Evolutionary conservation across 2,329 filamentous ascomycete genomes (phyloP).

Genomic region (Fusarium sp.): DNA sequence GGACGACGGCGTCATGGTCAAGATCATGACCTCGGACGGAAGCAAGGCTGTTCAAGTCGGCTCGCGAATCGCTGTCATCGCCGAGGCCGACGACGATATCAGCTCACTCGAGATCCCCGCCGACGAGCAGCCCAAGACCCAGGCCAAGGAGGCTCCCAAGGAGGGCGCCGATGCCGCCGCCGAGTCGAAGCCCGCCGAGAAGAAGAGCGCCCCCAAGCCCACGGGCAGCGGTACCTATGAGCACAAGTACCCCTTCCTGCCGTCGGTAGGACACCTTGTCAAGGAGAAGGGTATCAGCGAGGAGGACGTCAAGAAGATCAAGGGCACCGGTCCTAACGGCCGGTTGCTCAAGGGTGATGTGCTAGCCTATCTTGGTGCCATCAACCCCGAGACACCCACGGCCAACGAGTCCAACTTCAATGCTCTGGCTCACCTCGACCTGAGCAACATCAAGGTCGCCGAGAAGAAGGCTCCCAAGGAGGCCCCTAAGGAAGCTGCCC

Average conservation of each 20-base stretch:
- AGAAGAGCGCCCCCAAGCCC: conserved; percentile 55
- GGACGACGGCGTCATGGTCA: conserved; percentile 88
- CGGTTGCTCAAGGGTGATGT: conserved; percentile 96
- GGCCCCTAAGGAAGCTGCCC: conserved; percentile 55
- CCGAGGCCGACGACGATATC: conserved; percentile 86
- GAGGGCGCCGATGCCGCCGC: conserved; percentile 52
- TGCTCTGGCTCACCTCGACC: conserved; percentile 87
- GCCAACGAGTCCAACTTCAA: conserved; percentile 80
- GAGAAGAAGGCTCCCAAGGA: conserved; percentile 61
- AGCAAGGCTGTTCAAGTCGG: conserved; percentile 85
- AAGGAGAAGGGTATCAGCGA: conserved; percentile 84
- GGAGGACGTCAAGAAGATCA: conserved; percentile 85
- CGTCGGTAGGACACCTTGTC: conserved; percentile 87
- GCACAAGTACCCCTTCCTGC: conserved; percentile 81
- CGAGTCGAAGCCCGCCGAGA: conserved; percentile 55
- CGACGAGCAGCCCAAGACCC: conserved; percentile 77
- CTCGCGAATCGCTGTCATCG: conserved; percentile 85
- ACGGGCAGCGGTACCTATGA: conserved; percentile 68
- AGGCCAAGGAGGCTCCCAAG: conserved; percentile 73
- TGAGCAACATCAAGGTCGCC: conserved; percentile 94
- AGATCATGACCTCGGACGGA: conserved; percentile 83
- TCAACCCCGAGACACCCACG: conserved; percentile 80
- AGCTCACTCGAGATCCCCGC: conserved; percentile 81
- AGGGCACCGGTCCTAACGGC: conserved; percentile 88
- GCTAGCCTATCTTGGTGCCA: conserved; percentile 87